These are phyloP conservation scores for Penicillium sp. DNA, from an alignment of 2,329 filamentous ascomycete genomes.

Conservation along the genomic window DNA sequence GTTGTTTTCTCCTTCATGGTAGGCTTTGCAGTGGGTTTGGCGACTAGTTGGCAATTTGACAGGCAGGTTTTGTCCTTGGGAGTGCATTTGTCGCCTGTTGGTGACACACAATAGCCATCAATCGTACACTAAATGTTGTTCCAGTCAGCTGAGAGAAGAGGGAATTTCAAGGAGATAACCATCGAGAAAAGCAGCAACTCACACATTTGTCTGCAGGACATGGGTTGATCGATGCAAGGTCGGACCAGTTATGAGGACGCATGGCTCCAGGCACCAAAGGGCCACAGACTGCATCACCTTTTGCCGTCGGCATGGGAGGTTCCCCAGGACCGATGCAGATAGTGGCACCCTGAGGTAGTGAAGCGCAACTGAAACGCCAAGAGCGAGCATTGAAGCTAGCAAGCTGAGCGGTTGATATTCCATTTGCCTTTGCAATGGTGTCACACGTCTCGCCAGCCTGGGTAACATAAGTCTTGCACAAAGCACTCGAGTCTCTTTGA, in stretches of 20 bases:
- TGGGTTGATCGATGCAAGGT: conserved; percentile 14
- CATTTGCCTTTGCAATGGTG: conserved; percentile 27
- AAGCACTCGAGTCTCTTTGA: neutral
- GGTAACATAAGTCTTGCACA: conserved; percentile 36
- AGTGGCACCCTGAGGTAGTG: conserved; percentile 23
- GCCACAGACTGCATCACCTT: conserved; percentile 41
- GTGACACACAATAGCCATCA: neutral
- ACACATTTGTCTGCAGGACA: conserved; percentile 12
- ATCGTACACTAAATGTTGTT: neutral
- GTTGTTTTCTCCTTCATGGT: neutral
- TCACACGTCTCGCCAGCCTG: conserved; percentile 32
- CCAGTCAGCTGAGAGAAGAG: neutral
- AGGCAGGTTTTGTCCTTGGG: conserved; percentile 1
- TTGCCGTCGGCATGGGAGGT: conserved; percentile 38
- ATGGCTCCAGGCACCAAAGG: conserved; percentile 40
- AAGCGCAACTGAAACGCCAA: conserved; percentile 41
- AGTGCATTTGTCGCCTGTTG: neutral
- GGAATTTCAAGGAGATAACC: neutral
- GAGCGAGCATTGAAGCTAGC: conserved; percentile 38
- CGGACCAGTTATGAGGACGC: conserved; percentile 26
- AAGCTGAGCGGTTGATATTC: conserved; percentile 36
- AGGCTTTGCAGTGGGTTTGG: neutral
- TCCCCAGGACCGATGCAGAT: conserved; percentile 41
- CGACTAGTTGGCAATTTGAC: conserved; percentile 4
- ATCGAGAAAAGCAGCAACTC: neutral